These are phyloP conservation scores for Diospyros lotus DNA, from an alignment of 148 eudicot species.

Conservation along the genomic window DNA sequence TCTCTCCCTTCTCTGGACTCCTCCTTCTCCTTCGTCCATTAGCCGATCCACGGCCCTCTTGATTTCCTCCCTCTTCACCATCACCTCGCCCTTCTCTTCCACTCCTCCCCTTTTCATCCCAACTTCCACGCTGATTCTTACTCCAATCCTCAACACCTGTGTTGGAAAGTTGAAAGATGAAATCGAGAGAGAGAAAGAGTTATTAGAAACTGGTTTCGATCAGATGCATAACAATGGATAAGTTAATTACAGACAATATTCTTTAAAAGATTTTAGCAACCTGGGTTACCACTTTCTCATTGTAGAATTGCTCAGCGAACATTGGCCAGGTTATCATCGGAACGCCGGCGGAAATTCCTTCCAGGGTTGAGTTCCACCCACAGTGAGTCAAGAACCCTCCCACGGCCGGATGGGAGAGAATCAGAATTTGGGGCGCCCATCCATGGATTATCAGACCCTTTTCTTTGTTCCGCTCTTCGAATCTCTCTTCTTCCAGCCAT, in stretches of 20 bases:
- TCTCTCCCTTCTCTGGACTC: conserved; percentile 10
- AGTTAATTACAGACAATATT: too few species aligned
- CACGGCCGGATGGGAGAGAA: conserved; percentile 2
- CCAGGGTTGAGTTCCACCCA: conserved; percentile 12
- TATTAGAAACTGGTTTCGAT: too few species aligned
- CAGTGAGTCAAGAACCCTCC: background rate
- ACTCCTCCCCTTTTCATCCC: background rate
- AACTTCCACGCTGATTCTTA: conserved; percentile 2
- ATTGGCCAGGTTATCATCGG: conserved; percentile 8
- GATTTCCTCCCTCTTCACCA: conserved; percentile 7
- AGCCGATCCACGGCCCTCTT: background rate
- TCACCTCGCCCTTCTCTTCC: conserved; percentile 4
- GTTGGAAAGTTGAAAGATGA: too few species aligned
- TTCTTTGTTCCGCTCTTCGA: conserved; percentile 15
- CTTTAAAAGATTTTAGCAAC: too few species aligned
- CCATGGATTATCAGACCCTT: conserved; percentile 7
- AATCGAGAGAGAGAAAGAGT: too few species aligned
- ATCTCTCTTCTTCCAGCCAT: conserved; percentile 15
- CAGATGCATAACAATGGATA: too few species aligned
- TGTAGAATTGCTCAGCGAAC: conserved; percentile 9
- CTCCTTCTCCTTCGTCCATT: conserved; percentile 9
- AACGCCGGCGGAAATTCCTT: conserved; percentile 13
- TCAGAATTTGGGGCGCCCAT: conserved; percentile 12
- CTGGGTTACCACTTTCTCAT: conserved; percentile 1
- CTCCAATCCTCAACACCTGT: conserved; percentile 3